Evolutionary conservation across 2,329 filamentous ascomycete genomes (phyloP), one percentile per base, ranked within the genome.

Genomic region (Pseudogymnoascus sp.): DNA sequence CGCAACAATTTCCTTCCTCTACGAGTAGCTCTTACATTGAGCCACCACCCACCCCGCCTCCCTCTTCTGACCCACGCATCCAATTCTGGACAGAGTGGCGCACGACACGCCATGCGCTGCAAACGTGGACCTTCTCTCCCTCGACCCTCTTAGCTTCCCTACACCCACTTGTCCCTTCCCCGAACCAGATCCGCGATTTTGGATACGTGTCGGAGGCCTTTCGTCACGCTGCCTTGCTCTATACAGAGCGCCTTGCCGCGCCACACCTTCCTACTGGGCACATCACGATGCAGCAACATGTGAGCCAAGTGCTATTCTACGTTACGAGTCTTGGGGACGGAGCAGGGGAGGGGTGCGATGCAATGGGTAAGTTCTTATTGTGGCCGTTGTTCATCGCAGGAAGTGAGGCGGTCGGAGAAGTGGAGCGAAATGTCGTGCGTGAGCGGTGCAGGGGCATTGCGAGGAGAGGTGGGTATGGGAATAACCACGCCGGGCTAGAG

Each of bases 341-440:
- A 57, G 86, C 88, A 37, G 88, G 96, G 61, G 35, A 41, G 31
- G 35, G 37, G 3, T 33, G 58, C 17, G 29, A 33, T 17, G 41
- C 24, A 7, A 54, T 61, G 40, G 40, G 41, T 74, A 95, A 96
- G 71, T 96, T 96, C 72, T 77, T 97, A 8, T 83, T 97, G 7
- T 97, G 92, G 93, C 92, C 93, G 2, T 81, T 97, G 2, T 96
- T 97, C 72, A 88, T 97, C 60, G 86, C 88, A 0, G 92, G 92
- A 17, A 92, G 90, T 21, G 93, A 97, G 76, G 96, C 91, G 69
- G 87, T 94, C 65, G 88, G 90, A 66, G 85, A 89, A 69, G 78
- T 86, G 59, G 89, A 96, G 70, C 88, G 92, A 65, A 83, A 84
- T 62, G 84, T 92, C 63, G 88, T 97, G 60, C 85, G 92, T 60